These are phyloP conservation scores for Solanum tarapatanum DNA, from an alignment of 257 asterid species.

Conservation along the genomic window DNA sequence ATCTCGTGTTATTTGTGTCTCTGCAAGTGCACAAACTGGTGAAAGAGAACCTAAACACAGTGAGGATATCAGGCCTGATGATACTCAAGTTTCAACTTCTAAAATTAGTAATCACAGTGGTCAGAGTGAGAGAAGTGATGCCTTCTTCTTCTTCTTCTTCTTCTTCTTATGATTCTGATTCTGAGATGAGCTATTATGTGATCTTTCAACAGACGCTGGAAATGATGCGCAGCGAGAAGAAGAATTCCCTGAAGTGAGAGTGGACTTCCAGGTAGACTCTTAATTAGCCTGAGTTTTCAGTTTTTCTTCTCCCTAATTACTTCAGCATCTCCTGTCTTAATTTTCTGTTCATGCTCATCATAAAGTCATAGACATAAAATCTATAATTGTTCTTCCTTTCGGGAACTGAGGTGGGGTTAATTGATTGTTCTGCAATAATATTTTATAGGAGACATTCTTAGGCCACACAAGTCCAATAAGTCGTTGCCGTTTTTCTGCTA, in stretches of 20 bases:
- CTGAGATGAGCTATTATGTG: constrained; percentile 9
- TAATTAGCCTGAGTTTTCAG: background rate
- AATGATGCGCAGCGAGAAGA: constrained; percentile 43
- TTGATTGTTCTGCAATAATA: constrained; percentile 4
- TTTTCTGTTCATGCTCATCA: background rate
- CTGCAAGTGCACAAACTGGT: constrained; percentile 19
- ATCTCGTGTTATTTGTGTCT: constrained; percentile 18
- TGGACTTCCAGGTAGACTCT: constrained; percentile 56
- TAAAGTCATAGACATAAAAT: background rate
- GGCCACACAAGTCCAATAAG: constrained; percentile 98
- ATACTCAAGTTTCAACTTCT: constrained; percentile 27
- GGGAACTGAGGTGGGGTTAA: background rate
- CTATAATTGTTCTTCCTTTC: background rate
- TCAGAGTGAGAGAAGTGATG: constrained; percentile 27
- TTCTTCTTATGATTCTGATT: background rate
- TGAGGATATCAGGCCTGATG: constrained; percentile 20
- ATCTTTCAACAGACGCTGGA: constrained; percentile 35
- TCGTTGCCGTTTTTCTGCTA: constrained; percentile 85
- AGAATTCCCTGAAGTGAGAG: constrained; percentile 70
- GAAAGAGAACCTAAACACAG: constrained; percentile 22
- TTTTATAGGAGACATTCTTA: constrained; percentile 72
- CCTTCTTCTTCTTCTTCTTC: background rate
- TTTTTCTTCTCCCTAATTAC: background rate
- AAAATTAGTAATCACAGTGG: constrained; percentile 11
- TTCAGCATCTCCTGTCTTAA: background rate